Base-by-base conservation (phyloP, 2,329 filamentous ascomycete genomes). In the Fusarium sp. region DNA sequence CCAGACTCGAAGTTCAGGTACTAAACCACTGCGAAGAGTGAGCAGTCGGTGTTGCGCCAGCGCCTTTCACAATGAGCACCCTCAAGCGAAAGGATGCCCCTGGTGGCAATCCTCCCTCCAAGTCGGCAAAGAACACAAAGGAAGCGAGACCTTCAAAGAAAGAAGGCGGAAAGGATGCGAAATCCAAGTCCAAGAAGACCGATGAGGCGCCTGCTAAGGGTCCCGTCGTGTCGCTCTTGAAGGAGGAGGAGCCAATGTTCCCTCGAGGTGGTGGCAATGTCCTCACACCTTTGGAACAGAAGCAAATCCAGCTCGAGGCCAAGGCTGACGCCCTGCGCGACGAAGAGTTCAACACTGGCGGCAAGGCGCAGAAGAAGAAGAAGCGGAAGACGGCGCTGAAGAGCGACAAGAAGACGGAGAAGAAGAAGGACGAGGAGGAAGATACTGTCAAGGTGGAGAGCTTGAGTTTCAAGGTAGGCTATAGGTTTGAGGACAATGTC, bases 241-340 rank as follows among this genome's bases (percentile, higher is more conserved):
- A 88, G 81, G 93, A 97, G 75, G 97, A 98, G 75, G 97, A 98
- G 81, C 92, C 92, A 37, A 88, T 96, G 52, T 99, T 99, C 79
- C 96, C 97, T 76, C 91, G 97, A 87, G 97, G 97, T 65, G 97
- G 97, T 50, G 96, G 91, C 63, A 97, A 94, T 80, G 88, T 98
- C 62, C 86, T 99, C 81, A 98, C 97, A 2, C 95, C 97, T 22
- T 87, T 99, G 61, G 97, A 99, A 82, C 94, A 97, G 81, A 98
- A 98, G 85, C 95, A 98, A 84, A 98, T 99, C 72, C 93, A 97
- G 79, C 92, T 97, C 68, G 93, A 98, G 83, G 97, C 97, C 54
- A 97, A 94, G 80, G 92, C 93, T 78, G 97, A 99, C 86, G 97
- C 95, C 45, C 86, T 97, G 43, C 97, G 96, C 81, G 97, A 98